Percentiles rank a stretch among this genome's conserved stretches.
These are phyloP conservation scores for Lentinula boryana DNA, from an alignment of 768 basidiomycete species.

Conservation along the genomic window DNA sequence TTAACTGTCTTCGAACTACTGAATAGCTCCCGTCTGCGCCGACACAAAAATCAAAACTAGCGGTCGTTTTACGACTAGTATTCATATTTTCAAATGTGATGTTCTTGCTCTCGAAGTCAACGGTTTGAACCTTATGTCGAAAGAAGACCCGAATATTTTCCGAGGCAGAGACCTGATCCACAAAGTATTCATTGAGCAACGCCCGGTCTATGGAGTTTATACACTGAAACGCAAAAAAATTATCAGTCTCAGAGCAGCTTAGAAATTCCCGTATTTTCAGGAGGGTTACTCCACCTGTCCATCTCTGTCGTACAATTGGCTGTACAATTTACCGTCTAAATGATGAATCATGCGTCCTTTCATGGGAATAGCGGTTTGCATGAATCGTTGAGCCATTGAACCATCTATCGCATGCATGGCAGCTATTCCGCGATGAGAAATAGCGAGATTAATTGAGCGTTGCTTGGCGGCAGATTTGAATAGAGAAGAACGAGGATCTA, in stretches of 20 bases:
- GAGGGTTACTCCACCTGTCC: constrained; percentile 60
- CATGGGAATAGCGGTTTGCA: constrained; percentile 87
- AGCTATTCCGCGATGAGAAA: constrained; percentile 88
- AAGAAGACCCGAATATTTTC: constrained; percentile 69
- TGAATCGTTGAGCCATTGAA: constrained; percentile 58
- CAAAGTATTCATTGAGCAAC: constrained; percentile 79
- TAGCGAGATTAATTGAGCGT: constrained; percentile 94
- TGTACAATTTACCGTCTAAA: constrained; percentile 61
- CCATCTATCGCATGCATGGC: constrained; percentile 81
- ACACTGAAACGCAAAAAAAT: constrained; percentile 44
- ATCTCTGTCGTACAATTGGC: constrained; percentile 83
- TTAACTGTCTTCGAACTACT: constrained; percentile 86
- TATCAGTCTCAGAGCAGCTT: constrained; percentile 15
- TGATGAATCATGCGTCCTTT: constrained; percentile 93
- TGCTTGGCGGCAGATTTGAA: constrained; percentile 62
- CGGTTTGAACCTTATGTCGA: constrained; percentile 69
- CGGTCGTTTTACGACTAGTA: constrained; percentile 35
- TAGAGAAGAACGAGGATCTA: constrained; percentile 71
- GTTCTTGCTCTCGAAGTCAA: constrained; percentile 67
- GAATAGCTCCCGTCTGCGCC: constrained; percentile 96
- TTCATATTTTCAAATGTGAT: constrained; percentile 46
- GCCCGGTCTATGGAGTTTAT: constrained; percentile 93
- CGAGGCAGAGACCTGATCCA: constrained; percentile 64
- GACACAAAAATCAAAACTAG: constrained; percentile 73
- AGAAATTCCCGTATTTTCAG: constrained; percentile 4